A percentile compares a stretch with the other conserved stretches of the same genome.
Evolutionary conservation across 495 filamentous ascomycete species (phyloP).

Genomic region (Penicillium macrosclerotiorum): DNA sequence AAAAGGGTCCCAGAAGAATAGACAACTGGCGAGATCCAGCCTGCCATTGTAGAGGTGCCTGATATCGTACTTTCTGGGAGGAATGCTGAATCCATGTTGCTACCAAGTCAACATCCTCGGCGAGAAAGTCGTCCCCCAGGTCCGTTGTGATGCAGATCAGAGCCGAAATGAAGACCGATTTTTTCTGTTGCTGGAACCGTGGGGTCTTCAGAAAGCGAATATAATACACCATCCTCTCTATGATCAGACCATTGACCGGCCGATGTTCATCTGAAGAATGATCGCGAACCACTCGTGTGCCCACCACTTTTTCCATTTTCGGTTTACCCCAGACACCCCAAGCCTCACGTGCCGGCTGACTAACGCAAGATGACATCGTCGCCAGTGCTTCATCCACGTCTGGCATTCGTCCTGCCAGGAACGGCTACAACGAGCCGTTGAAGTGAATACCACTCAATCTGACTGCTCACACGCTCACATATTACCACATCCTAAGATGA

Average conservation of each 20-base stretch:
- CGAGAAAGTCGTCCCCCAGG: constrained; percentile 81
- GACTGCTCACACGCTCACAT: background rate
- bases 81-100: constrained; percentile 35
- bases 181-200: constrained; percentile 40
- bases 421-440: constrained; percentile 13
- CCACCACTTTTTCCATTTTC: background rate
- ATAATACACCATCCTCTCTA: constrained; percentile 68
- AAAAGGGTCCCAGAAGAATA: constrained; percentile 35
- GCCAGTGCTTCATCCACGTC: constrained; percentile 2
- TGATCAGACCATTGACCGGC: too few relatives aligned
- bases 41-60: constrained; percentile 50
- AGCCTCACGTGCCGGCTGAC: constrained; percentile 25
- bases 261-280: too few relatives aligned
- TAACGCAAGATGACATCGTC: constrained; percentile 24
- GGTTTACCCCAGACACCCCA: constrained; percentile 16
- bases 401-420: background rate
- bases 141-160: constrained; percentile 86
- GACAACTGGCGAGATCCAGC: constrained; percentile 51
- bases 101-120: constrained; percentile 56
- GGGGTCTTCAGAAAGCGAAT: constrained; percentile 72
- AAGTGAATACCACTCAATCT: constrained; percentile 4
- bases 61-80: constrained; percentile 38
- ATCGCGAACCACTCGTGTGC: too few relatives aligned
- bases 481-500: constrained; percentile 33
- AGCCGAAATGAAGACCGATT: constrained; percentile 41